A percentile compares a stretch with the other conserved stretches of the same genome.
Evolutionary conservation across 1,284 basidiomycete species (phyloP).

Genomic region (Phaffia rhodozyma): DNA sequence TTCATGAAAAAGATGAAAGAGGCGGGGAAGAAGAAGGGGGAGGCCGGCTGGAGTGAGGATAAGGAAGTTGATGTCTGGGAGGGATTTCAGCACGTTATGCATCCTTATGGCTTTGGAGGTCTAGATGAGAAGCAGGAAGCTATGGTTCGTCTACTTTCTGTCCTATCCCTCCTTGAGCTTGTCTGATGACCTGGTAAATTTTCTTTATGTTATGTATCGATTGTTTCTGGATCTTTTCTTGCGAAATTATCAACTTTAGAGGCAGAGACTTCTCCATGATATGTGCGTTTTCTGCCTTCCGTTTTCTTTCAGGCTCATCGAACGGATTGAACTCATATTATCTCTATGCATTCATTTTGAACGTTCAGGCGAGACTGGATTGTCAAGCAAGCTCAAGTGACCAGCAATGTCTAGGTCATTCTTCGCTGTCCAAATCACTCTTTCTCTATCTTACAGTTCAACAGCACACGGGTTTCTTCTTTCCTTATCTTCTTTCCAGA

Average conservation of each 20-base stretch:
- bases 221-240: neutral
- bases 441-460: no score
- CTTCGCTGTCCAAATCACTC: no score
- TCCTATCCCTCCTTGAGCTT: neutral
- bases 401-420: no score
- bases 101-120: conserved; percentile 2
- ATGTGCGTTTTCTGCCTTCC: neutral
- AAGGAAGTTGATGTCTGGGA: conserved; percentile 13
- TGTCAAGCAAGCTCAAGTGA: neutral
- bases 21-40: neutral
- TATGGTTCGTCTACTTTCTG: conserved; percentile 4
- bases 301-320: neutral
- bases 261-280: neutral
- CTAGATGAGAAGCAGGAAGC: neutral
- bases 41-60: neutral
- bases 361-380: conserved; percentile 11
- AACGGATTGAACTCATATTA: neutral
- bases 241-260: neutral
- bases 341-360: neutral
- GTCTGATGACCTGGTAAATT: neutral
- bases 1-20: conserved; percentile 5
- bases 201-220: no score
- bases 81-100: conserved; percentile 13
- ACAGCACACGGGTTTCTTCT: no score
- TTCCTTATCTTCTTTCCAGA: no score